Base-by-base conservation (phyloP, 2,329 filamentous ascomycete genomes). In the Fusarium goolgardi region DNA sequence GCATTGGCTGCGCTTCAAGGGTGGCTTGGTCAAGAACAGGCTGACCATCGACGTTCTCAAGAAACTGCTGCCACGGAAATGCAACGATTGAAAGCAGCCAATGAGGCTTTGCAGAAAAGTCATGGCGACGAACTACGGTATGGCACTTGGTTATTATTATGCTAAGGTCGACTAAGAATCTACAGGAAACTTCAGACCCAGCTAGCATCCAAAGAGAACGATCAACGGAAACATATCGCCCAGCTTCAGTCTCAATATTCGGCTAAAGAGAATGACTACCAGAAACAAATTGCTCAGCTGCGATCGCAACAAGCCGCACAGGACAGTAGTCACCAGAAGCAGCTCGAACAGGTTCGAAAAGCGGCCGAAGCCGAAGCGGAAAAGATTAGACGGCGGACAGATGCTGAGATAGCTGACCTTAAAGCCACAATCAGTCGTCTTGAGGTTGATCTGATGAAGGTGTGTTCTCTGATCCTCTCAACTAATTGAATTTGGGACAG, bases 21-120 rank as follows among this genome's bases (percentile, higher is more conserved):
- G n/a, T 82, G 85, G 56, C 77, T 92, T 20, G 88, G 90, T 20
- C 91, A 94, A 72, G 91, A 94, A 74, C 88, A 91, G 73, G 87
- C 89, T 9, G 90, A 94, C 64, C 90, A 92, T 76, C 85, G 86
- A 27, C 88, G 86, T 65, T 85, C 87, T 3, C 91, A 68, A 21
- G 88, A 91, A 63, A 82, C 82, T 5, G 82, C 80, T 20, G 77
- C 80, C 10, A 76, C 85, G 69, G 49, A 75, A 63, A 45, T 74
- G 69, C 52, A 75, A 74, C 59, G 60, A 39, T 83, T 91, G 49
- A 90, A 88, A 66, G 86, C 83, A 35, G 84, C 90, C 68, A 92
- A 93, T 57, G 90, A 95, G 50, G 86, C 86, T 10, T 80, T 94
- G 20, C 91, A 93, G 70, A 84, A 84, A 46, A 86, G 88, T 34